Conservation (phyloP, 1,284 basidiomycete genomes). For the Vanrija sp. region DNA sequence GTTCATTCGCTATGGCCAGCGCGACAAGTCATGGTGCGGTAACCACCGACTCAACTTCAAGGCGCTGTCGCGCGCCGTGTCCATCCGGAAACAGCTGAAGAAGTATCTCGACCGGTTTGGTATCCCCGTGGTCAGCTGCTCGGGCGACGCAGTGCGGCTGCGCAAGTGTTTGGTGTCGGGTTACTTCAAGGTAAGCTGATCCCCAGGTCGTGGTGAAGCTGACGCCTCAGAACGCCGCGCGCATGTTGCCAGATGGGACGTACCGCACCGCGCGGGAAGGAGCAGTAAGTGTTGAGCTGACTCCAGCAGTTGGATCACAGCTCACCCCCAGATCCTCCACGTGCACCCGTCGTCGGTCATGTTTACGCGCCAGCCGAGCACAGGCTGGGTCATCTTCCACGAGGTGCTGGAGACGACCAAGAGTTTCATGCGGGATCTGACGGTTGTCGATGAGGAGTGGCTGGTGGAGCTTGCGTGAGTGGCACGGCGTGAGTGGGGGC, state of each 20-base stretch:
- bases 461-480: slow-evolving; percentile 52
- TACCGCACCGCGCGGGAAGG: slow-evolving; percentile 79
- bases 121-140: slow-evolving; percentile 71
- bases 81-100: slow-evolving; percentile 84
- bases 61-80: slow-evolving; percentile 84
- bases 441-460: slow-evolving; percentile 55
- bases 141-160: slow-evolving; percentile 73
- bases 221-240: slow-evolving; percentile 65
- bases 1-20: slow-evolving; percentile 75
- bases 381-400: slow-evolving; percentile 91
- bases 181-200: slow-evolving; percentile 64
- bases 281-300: slow-evolving; percentile 55
- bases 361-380: slow-evolving; percentile 83
- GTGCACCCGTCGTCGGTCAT: slow-evolving; percentile 92
- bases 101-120: slow-evolving; percentile 88
- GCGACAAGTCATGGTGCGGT: slow-evolving; percentile 81
- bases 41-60: slow-evolving; percentile 88
- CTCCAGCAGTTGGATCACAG: not conserved
- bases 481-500: not conserved
- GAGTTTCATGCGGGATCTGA: slow-evolving; percentile 58
- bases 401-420: slow-evolving; percentile 96
- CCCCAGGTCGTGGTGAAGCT: not conserved
- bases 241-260: slow-evolving; percentile 82
- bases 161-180: slow-evolving; percentile 83
- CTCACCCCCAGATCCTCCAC: slow-evolving; percentile 62